Base-by-base conservation (phyloP, 306 rosid genomes). In the Hippophae rhamnoides region DNA sequence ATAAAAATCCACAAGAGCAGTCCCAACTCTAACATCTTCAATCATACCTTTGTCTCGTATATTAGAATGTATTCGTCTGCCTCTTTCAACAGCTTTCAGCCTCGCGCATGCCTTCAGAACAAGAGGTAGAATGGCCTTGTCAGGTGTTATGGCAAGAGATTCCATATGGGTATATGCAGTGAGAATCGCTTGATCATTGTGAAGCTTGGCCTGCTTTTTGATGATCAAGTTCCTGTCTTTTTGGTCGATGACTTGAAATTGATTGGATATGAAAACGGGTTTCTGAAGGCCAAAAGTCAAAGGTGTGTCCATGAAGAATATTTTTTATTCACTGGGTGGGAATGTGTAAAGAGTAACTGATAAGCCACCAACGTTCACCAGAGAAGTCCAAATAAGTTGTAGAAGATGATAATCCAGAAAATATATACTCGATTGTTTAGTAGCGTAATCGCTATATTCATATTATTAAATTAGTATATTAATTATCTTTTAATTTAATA, bases 1-100 rank as follows among this genome's bases (percentile, higher is more conserved):
- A 6, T 80, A 80, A 12, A 80, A 80, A 8, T 73, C 81, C 7
- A 80, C 70, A 65, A 80, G 70, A 9, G 85, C 74, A 2, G 81
- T 80, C 45, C 81, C 77, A 13, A 80, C 71, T 23, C 74, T 67
- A 18, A 80, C 65, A 63, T 80, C 72, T 18, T 4, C 5, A 0
- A 65, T 48, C 68, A 69, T 58, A 66, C 54, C 54, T 25, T 74
- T 49, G 47, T 40, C 65, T 62, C 48, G 10, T 43, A 73, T 70
- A 7, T 25, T 14, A 38, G 59, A 70, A 69, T 76, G 85, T 43
- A 76, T 72, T 14, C 13, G 27, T 63, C 52, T 74, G 52, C 79
- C 81, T 41, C 58, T 73, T 51, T 73, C 81, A 9, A 76, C 6
- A 26, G 63, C 67, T 13, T 65, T 53, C 26, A 76, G 52, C 67